Evolutionary conservation across 2,329 filamentous ascomycete species (phyloP).

Genomic region (Talaromyces funiculosus): DNA sequence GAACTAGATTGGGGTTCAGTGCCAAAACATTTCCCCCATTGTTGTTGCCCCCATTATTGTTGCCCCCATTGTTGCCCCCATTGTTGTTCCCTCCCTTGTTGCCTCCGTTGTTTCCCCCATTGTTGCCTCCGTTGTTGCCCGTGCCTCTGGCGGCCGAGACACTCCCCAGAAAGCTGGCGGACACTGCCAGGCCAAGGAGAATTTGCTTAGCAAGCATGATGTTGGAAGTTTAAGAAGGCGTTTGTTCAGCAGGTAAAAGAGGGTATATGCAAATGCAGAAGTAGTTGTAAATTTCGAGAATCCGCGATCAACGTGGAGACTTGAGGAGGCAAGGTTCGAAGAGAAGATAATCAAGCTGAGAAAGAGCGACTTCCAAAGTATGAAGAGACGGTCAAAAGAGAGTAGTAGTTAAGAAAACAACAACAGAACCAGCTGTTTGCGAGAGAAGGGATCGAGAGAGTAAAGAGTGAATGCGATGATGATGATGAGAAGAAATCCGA

Average conservation of each 20-base stretch:
- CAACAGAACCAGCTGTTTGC: conserved; percentile 7
- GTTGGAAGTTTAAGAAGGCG: background rate
- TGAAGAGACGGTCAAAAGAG: background rate
- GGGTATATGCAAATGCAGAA: background rate
- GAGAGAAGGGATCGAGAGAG: conserved; percentile 1
- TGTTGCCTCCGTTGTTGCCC: conserved; percentile 18
- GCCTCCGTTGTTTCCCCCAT: background rate
- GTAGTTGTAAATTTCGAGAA: background rate
- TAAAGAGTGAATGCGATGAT: conserved; percentile 6
- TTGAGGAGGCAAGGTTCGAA: background rate
- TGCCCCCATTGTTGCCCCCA: conserved; percentile 19
- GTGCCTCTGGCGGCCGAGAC: background rate
- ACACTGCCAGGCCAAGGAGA: background rate
- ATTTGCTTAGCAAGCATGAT: conserved; percentile 1
- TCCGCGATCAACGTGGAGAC: conserved; percentile 4
- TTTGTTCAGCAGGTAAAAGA: background rate
- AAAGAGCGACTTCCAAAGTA: background rate
- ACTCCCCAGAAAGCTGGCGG: background rate
- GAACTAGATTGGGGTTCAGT: conserved; percentile 39
- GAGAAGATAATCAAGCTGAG: background rate
- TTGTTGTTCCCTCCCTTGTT: conserved; percentile 7
- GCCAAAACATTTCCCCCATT: conserved; percentile 13
- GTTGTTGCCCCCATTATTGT: background rate
- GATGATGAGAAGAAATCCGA: background rate
- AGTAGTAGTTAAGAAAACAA: background rate